These are phyloP conservation scores for Coemansia sp. DNA, from an alignment of 192 early-diverging fungal species.

Conservation along the genomic window DNA sequence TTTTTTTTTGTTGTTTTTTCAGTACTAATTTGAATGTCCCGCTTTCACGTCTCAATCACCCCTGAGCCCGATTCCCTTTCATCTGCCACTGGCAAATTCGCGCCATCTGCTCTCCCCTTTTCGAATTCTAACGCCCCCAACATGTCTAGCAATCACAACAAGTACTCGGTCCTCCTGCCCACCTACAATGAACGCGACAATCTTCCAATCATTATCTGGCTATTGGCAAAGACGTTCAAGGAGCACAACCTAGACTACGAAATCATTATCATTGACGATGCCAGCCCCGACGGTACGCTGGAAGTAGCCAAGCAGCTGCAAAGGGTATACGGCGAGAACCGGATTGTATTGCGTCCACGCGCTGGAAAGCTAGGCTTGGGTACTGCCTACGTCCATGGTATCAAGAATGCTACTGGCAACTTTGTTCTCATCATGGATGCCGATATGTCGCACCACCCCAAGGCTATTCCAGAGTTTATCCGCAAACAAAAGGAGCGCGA, in stretches of 20 bases:
- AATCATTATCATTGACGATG: constrained; percentile 96
- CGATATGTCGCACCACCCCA: constrained; percentile 99
- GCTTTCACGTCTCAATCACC: constrained; percentile 55
- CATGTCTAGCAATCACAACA: constrained; percentile 54
- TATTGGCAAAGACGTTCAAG: constrained; percentile 85
- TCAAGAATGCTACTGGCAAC: constrained; percentile 91
- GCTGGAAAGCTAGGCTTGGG: constrained; percentile 96
- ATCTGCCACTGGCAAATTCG: constrained; percentile 25
- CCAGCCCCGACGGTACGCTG: constrained; percentile 92
- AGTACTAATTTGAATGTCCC: constrained; percentile 34
- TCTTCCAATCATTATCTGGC: constrained; percentile 92
- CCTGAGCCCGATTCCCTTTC: constrained; percentile 49
- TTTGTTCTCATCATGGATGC: constrained; percentile 99
- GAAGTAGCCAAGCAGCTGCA: constrained; percentile 91
- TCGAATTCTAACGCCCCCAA: constrained; percentile 17
- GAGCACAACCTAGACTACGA: constrained; percentile 90
- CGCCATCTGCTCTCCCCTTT: constrained; percentile 33
- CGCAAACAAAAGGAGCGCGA: constrained; percentile 80
- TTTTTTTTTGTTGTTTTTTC: neutral
- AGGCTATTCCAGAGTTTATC: constrained; percentile 96
- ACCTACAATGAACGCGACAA: constrained; percentile 99
- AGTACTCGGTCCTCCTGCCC: constrained; percentile 93
- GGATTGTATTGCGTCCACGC: constrained; percentile 89
- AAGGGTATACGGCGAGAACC: constrained; percentile 80
- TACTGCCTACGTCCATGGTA: constrained; percentile 95